Evolutionary conservation across 345 rosid genomes (phyloP), one percentile per base, ranked within the genome.

Genomic region (Acer campestre): DNA sequence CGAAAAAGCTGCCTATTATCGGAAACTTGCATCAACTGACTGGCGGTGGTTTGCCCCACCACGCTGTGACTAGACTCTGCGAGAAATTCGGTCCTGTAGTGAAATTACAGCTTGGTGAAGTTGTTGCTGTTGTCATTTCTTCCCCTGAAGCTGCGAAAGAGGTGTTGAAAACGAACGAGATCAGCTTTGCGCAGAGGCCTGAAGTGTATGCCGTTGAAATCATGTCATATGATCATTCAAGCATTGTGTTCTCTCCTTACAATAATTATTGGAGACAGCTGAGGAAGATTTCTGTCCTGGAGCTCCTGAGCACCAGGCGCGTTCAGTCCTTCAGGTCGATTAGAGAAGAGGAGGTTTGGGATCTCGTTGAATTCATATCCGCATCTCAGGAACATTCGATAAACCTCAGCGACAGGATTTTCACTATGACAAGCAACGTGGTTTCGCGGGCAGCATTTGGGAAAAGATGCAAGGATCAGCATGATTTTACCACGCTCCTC

Each of bases 11-110:
- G 46, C 83, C 83, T 3, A 5, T 80, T 49, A 71, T 76, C 7
- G 80, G 83, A 0, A 76, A 80, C 74, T 48, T 80, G 83, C 80
- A 77, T 63, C 80, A 81, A 1, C 40, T 77, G 20, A 0, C 29
- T 14, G 59, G 31, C 31, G 3, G 82, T 10, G 71, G 70, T 11
- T 63, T 55, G 62, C 80, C 80, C 18, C 80, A 78, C 55, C 72
- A 71, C 18, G 35, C 23, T 11, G 25, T 71, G 56, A 51, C 58
- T 40, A 18, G 40, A 22, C 23, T 78, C 55, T 70, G 71, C 59
- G 29, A 70, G 65, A 71, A 72, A 55, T 65, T 44, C 29, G 71
- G 80, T 22, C 68, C 75, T 25, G 20, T 71, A 0, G 70, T 70
- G 76, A 49, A 78, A 44, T 51, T 64, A 8, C 80, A 71, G 27